Conservation (phyloP, 106 monocot genomes). For the Dioscorea dumetorum region DNA sequence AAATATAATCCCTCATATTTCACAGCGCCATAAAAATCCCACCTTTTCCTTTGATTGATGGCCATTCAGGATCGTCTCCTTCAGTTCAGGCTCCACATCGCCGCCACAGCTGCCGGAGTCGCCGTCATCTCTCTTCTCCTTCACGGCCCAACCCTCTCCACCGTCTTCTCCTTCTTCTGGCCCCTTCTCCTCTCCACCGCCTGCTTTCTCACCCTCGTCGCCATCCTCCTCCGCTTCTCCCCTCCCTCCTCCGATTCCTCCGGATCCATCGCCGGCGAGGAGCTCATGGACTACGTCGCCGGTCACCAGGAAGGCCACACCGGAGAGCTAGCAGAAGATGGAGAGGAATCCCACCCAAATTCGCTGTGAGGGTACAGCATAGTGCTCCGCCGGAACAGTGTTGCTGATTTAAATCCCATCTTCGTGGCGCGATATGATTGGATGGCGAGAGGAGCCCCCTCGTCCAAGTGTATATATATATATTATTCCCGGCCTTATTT, state of each 20-base stretch:
- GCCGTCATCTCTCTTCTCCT: constrained; percentile 15
- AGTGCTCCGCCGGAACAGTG: constrained; percentile 1
- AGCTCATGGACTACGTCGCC: constrained; percentile 26
- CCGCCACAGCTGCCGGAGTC: constrained; percentile 5
- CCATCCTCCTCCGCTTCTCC: constrained; percentile 56
- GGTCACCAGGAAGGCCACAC: constrained; percentile 14
- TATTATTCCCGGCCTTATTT: no score
- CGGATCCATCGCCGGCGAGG: constrained; percentile 23
- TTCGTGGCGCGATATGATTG: constrained; percentile 11
- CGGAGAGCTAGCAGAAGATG: not conserved
- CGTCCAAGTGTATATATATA: no score
- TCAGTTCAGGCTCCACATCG: constrained; percentile 12
- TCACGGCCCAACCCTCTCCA: constrained; percentile 38
- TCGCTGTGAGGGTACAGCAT: not conserved
- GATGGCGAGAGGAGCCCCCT: not conserved
- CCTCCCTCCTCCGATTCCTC: constrained; percentile 33
- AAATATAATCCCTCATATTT: not conserved
- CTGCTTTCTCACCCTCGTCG: constrained; percentile 54
- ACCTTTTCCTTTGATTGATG: not conserved
- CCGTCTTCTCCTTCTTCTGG: constrained; percentile 74
- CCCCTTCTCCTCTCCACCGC: constrained; percentile 83
- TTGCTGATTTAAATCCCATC: not conserved
- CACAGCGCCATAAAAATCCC: no score
- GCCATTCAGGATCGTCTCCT: constrained; percentile 10
- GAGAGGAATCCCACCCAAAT: no score